Conservation (phyloP, 352 stramenopile genomes). For the Pythium guiyangense region DNA sequence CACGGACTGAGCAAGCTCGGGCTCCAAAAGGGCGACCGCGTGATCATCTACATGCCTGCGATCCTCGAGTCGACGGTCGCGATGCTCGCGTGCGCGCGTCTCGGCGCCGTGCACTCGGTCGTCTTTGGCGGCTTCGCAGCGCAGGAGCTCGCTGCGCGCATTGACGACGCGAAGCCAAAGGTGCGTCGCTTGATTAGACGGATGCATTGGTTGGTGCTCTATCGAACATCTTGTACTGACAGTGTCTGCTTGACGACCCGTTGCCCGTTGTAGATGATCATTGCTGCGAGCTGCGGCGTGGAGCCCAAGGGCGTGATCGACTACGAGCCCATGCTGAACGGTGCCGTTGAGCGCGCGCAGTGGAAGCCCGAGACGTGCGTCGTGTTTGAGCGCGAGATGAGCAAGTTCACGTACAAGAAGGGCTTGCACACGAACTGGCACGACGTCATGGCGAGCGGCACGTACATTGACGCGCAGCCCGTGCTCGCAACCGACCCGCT, state of each 20-base stretch:
- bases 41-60: conserved; percentile 98
- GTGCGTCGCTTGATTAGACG: background rate
- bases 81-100: conserved; percentile 97
- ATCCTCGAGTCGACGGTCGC: conserved; percentile 93
- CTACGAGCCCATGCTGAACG: conserved; percentile 73
- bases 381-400: conserved; percentile 47
- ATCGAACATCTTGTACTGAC: background rate
- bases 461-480: conserved; percentile 17
- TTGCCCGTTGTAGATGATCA: conserved; percentile 42
- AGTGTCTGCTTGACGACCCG: background rate
- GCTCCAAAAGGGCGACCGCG: conserved; percentile 91
- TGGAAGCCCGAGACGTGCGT: conserved; percentile 43
- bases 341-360: conserved; percentile 43
- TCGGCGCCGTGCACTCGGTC: conserved; percentile 93
- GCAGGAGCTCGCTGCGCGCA: conserved; percentile 76
- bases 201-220: background rate
- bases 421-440: conserved; percentile 25
- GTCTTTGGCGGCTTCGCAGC: conserved; percentile 89
- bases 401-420: conserved; percentile 24
- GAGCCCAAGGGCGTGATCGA: conserved; percentile 60
- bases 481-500: conserved; percentile 47
- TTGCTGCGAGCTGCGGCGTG: conserved; percentile 57
- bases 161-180: conserved; percentile 81
- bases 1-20: conserved; percentile 93
- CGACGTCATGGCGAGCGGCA: conserved; percentile 20